A percentile compares a stretch with the other conserved stretches of the same genome.
phyloP scores from a whole-genome alignment of 495 filamentous ascomycete species.

The Trichocladium antarcticum region DNA sequence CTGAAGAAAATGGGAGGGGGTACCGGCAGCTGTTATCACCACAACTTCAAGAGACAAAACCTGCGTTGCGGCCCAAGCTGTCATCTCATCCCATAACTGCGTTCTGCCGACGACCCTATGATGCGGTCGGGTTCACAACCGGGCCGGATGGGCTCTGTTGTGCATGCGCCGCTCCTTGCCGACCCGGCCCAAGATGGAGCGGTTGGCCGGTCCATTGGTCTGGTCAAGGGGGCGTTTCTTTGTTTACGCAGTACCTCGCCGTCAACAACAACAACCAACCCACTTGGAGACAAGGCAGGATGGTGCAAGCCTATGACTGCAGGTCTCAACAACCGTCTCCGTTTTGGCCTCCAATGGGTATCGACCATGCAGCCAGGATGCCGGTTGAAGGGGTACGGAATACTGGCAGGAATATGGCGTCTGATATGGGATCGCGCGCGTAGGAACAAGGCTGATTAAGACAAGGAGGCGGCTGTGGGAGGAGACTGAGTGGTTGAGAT shows the following conservation, averaged over 20 bases:
- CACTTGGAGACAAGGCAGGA: too few relatives aligned
- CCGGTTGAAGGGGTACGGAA: too few relatives aligned
- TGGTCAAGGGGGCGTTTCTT: too few relatives aligned
- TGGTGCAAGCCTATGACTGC: too few relatives aligned
- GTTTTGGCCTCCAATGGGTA: too few relatives aligned
- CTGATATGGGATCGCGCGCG: not conserved
- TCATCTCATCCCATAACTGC: not conserved
- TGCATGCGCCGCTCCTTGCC: not conserved
- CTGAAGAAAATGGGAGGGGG: not conserved
- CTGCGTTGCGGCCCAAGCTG: not conserved
- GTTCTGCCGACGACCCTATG: not conserved
- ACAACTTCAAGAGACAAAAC: not conserved
- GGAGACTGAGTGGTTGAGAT: not conserved
- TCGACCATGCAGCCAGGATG: too few relatives aligned
- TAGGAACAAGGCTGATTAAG: not conserved
- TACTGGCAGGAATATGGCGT: too few relatives aligned
- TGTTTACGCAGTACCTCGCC: too few relatives aligned
- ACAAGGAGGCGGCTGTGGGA: not conserved
- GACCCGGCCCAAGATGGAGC: slow-evolving; percentile 1
- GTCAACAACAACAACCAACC: too few relatives aligned
- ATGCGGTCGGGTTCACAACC: not conserved
- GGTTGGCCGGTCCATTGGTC: not conserved
- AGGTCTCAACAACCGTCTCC: too few relatives aligned
- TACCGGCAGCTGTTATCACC: not conserved
- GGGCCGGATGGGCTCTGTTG: not conserved